Evolutionary conservation across 352 stramenopile genomes (phyloP).

Genomic region (Globisporangium canariense): DNA sequence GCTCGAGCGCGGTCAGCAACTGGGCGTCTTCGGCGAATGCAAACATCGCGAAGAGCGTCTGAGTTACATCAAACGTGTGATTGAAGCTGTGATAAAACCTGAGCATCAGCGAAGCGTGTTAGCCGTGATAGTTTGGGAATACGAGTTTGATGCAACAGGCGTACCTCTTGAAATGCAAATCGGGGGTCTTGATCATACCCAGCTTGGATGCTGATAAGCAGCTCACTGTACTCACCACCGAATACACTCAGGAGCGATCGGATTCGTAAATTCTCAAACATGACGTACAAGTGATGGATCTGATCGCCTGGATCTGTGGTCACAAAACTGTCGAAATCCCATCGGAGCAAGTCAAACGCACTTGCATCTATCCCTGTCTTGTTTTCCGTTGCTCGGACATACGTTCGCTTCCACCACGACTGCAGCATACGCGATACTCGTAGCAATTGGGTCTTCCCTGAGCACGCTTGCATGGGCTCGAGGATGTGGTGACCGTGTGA

Average conservation of each 20-base stretch:
- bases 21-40: constrained; percentile 12
- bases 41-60: constrained; percentile 29
- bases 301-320: constrained; percentile 8
- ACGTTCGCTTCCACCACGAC: background rate
- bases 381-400: background rate
- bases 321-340: constrained; percentile 16
- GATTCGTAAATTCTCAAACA: constrained; percentile 17
- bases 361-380: background rate
- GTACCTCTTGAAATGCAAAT: constrained; percentile 17
- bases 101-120: background rate
- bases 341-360: constrained; percentile 10
- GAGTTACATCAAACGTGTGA: constrained; percentile 27
- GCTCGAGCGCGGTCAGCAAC: constrained; percentile 19
- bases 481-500: background rate
- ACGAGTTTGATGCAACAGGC: background rate
- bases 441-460: background rate
- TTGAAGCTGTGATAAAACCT: constrained; percentile 32
- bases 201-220: constrained; percentile 14
- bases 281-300: constrained; percentile 11
- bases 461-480: background rate
- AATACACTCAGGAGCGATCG: constrained; percentile 7
- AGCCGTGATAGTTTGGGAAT: background rate
- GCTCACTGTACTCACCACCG: constrained; percentile 3
- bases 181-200: constrained; percentile 12
- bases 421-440: background rate